Base-by-base conservation (phyloP, 2,329 filamentous ascomycete genomes). In the Colletotrichum plurivorum region DNA sequence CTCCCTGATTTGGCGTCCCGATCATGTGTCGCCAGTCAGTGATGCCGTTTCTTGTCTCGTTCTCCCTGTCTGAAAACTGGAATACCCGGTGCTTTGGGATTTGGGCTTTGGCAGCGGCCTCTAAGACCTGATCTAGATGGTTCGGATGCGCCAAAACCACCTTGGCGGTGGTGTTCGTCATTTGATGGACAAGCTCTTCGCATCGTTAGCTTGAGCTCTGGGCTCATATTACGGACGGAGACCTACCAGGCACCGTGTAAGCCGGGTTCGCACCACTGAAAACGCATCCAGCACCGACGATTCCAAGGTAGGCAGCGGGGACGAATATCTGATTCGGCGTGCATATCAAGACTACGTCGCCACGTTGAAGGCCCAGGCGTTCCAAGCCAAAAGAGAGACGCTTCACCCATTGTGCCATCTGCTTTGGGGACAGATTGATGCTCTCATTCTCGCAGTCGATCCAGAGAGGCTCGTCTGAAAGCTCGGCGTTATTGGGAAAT, bases 281-380 rank as follows among this genome's bases (percentile, higher is more conserved):
- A 22, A 85, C 81, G 67, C 80, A 83, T 3, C 86, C 85, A 22
- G 82, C 81, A 0, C 86, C 87, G 1, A 87, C 83, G 46, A 87
- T 83, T 3, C 85, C 87, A 5, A 88, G 77, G 72, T 87, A 89
- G 15, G 84, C 84, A 4, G 84, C 84, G 0, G 87, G 87, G 1
- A 89, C 82, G 71, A 85, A 87, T 46, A 89, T 83, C 70, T 88
- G 84, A 73, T 89, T 89, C 2, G 84, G 82, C 0, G 84, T 84
- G 72, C 84, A 86, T 51, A 88, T 81, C 80, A 89, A 81, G 39
- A 87, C 84, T 2, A 87, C 84, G 59, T 89, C 86, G 13, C 84
- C 84, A 57, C 76, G 78, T 63, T 81, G 73, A 7, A 88, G 67
- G 0, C 84, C 85, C 8, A 85, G 73, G 3, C 74, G 78, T 56